phyloP scores from a whole-genome alignment of 179 eudicot genomes.

The Vitellaria paradoxa region DNA sequence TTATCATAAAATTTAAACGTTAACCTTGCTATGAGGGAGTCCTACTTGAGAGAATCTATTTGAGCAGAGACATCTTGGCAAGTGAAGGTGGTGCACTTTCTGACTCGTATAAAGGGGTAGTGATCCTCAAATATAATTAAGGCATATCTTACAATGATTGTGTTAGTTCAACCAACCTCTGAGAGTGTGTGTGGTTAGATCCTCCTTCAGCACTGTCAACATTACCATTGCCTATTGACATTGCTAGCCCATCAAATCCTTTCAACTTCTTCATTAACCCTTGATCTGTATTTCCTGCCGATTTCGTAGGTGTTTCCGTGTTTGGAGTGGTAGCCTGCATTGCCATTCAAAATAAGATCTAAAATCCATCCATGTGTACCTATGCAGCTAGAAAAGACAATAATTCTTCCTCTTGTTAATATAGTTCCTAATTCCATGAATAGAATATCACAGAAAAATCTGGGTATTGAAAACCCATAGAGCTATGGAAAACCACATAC shows the following conservation, averaged over 20 bases:
- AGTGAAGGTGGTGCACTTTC: too few relatives aligned
- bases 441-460: too few relatives aligned
- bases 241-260: constrained; percentile 84
- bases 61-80: constrained; percentile 2
- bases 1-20: background rate
- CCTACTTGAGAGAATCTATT: too few relatives aligned
- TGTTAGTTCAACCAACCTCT: constrained; percentile 50
- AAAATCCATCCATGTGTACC: background rate
- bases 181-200: constrained; percentile 46
- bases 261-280: constrained; percentile 69
- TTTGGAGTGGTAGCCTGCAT: constrained; percentile 58
- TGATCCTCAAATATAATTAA: background rate
- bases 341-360: constrained; percentile 9
- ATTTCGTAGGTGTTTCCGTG: constrained; percentile 66
- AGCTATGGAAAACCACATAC: too few relatives aligned
- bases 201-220: constrained; percentile 53
- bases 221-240: constrained; percentile 77
- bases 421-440: background rate
- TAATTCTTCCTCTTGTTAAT: background rate
- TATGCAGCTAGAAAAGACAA: background rate
- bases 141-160: too few relatives aligned
- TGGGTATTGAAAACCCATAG: too few relatives aligned
- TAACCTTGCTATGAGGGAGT: background rate
- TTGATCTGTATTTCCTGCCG: constrained; percentile 60
- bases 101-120: too few relatives aligned